Evolutionary conservation across 179 eudicot genomes (phyloP).

Genomic region (Nepenthes alata): DNA sequence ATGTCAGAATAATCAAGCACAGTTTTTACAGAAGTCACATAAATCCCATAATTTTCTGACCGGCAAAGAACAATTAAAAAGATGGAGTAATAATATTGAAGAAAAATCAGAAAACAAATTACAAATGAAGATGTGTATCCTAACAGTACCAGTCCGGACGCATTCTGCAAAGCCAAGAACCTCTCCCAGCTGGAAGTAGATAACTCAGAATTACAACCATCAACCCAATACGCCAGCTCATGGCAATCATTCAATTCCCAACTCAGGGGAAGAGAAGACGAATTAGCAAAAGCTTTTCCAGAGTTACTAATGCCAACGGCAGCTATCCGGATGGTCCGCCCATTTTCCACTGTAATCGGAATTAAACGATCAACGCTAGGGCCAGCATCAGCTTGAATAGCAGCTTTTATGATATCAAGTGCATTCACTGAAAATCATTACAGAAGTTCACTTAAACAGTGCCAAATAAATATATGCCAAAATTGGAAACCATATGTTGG

Average conservation of each 20-base stretch:
- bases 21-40: no score
- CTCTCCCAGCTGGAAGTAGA: constrained; percentile 60
- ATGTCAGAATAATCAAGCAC: no score
- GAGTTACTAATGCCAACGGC: constrained; percentile 62
- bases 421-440: constrained; percentile 35
- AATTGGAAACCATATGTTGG: constrained; percentile 5
- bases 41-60: no score
- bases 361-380: constrained; percentile 34
- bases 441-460: constrained; percentile 10
- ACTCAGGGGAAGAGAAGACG: constrained; percentile 55
- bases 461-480: constrained; percentile 1
- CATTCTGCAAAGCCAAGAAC: constrained; percentile 55
- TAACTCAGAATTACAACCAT: constrained; percentile 19
- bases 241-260: constrained; percentile 64
- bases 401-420: constrained; percentile 36
- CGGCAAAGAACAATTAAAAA: no score
- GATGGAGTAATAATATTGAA: neutral
- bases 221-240: constrained; percentile 57
- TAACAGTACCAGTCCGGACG: constrained; percentile 57
- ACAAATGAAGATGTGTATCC: neutral
- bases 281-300: constrained; percentile 76
- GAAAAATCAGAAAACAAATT: neutral
- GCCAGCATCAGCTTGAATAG: constrained; percentile 54
- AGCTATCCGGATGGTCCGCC: constrained; percentile 64
- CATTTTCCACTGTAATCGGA: constrained; percentile 75